A percentile compares a stretch with the other conserved stretches of the same genome.
Evolutionary conservation across 129 eudicot species (phyloP).

Genomic region (Mikania micrantha): DNA sequence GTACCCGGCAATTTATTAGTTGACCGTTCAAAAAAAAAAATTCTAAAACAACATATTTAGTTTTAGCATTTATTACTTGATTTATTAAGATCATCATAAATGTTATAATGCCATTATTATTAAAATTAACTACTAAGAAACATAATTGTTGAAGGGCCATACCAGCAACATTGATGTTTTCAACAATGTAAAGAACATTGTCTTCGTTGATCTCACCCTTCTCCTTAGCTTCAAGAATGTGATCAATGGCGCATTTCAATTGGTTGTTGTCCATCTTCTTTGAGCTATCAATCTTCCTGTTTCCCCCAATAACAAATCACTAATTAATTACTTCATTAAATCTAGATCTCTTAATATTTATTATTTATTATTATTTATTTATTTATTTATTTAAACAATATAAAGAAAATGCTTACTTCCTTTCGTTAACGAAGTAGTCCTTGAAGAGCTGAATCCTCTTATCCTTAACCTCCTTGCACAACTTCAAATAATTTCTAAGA

Average conservation of each 20-base stretch:
- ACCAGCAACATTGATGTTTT: slow-evolving; percentile 98
- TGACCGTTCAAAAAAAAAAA: no score
- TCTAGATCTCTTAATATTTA: not conserved
- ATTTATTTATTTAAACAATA: no score
- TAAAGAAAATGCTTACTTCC: slow-evolving; percentile 86
- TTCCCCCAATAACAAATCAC: not conserved
- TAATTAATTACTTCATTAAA: not conserved
- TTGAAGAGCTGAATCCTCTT: slow-evolving; percentile 72
- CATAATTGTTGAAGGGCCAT: not conserved
- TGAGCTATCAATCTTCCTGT: slow-evolving; percentile 71
- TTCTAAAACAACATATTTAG: not conserved
- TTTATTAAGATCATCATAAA: not conserved
- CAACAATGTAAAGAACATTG: slow-evolving; percentile 90
- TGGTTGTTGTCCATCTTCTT: slow-evolving; percentile 48
- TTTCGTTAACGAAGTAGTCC: slow-evolving; percentile 78
- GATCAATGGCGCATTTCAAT: slow-evolving; percentile 83
- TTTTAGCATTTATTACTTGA: not conserved
- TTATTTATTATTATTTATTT: no score
- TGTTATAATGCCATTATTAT: not conserved
- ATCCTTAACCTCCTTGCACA: slow-evolving; percentile 71
- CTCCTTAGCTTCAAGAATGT: slow-evolving; percentile 76
- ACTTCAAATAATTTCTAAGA: slow-evolving; percentile 64
- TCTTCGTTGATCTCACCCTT: slow-evolving; percentile 97
- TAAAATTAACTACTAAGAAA: not conserved
- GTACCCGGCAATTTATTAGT: no score